A percentile compares a stretch with the other conserved stretches of the same genome.
Conservation (phyloP, 768 basidiomycete species). For the Neoboletus subvelutipes region DNA sequence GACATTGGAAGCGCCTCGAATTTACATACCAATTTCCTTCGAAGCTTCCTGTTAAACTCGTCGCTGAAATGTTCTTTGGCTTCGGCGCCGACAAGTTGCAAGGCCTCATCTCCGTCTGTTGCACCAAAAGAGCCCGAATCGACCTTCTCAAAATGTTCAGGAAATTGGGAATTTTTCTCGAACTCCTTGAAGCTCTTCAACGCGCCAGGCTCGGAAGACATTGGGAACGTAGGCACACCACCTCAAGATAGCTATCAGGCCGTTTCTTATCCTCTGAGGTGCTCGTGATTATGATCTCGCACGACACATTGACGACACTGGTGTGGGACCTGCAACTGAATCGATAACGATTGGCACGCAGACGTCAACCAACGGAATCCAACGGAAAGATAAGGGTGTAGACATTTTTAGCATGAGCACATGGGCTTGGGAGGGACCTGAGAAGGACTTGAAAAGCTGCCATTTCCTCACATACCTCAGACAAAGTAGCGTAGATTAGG, state of each 20-base stretch:
- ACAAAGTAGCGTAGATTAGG: constrained; percentile 1
- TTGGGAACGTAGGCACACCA: constrained; percentile 2
- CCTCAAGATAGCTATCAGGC: background rate
- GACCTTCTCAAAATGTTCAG: constrained; percentile 32
- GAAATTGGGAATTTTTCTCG: constrained; percentile 15
- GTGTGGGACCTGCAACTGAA: constrained; percentile 2
- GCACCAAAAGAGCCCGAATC: constrained; percentile 35
- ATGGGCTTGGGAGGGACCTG: background rate
- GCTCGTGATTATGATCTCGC: constrained; percentile 9
- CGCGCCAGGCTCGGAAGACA: constrained; percentile 19
- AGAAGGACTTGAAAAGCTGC: background rate
- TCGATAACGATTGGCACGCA: constrained; percentile 7
- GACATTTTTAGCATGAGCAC: constrained; percentile 10
- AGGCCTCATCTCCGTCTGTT: constrained; percentile 55
- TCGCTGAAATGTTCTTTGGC: constrained; percentile 54
- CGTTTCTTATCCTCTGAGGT: constrained; percentile 11
- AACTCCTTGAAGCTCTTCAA: constrained; percentile 10
- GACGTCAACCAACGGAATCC: background rate
- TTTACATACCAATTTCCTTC: constrained; percentile 54
- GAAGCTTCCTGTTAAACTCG: constrained; percentile 55
- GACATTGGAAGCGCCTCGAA: background rate
- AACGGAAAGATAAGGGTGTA: constrained; percentile 17
- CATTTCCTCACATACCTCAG: constrained; percentile 17
- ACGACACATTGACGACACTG: background rate
- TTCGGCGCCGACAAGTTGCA: constrained; percentile 56